Evolutionary conservation across 768 basidiomycete species (phyloP), one percentile per base, ranked within the genome.

Genomic region (Mycena sanguinolenta): DNA sequence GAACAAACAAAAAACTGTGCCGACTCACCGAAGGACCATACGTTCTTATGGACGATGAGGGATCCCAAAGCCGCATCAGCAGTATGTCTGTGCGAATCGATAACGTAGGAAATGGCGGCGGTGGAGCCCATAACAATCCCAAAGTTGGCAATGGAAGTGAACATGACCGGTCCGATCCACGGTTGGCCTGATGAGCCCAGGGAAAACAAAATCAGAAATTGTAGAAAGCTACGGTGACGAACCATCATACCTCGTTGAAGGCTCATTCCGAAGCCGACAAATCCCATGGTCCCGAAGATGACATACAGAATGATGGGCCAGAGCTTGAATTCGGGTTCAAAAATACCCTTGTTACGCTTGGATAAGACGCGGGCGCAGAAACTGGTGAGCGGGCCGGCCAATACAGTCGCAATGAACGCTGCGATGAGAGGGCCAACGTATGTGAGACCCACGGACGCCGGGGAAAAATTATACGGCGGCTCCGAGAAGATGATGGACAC

Each of bases 241-340:
- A n/a, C 7, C 5, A 25, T 5, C 42, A n/a, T 36, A 62, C 67
- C 67, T 50, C 61, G 50, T 27, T 58, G 52, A 19, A 69, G 61
- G 13, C n/a, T 28, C 46, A 69, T 69, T 4, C 67, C 67, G 28
- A 69, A 69, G 19, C 67, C 67, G 3, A 69, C 67, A 23, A 69
- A 69, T 16, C 67, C 67, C 67, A 69, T 69, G 4, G 23, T 42
- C 21, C 67, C 67, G 25, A 69, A 69, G 38, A 69, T 63, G 32
- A n/a, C 27, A 28, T 69, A 69, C 25, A 69, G 19, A 16, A 63
- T 44, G 23, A 69, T 36, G 32, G 67, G 67, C 17, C 63, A 36
- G 46, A 69, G 67, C 23, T 69, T 69, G 55, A 69, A 69, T 34
- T 69, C 67, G 8, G 67, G 67, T 38, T 69, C 67, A 55, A 63